Evolutionary conservation across 306 rosid species (phyloP), one percentile per base, ranked within the genome.

Genomic region (Corylus avellana): DNA sequence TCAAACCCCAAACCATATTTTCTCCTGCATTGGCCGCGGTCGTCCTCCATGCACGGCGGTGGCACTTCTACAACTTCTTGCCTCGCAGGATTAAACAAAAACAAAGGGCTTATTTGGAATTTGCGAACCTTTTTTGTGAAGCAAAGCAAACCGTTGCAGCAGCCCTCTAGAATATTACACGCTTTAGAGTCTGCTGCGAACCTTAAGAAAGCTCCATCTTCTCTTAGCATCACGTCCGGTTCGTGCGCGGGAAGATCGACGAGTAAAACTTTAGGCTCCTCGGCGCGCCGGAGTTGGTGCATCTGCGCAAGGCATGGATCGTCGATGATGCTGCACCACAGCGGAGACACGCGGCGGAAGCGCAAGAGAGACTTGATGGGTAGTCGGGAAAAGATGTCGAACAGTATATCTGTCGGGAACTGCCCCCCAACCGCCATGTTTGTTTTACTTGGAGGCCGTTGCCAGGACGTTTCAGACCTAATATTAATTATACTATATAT

Each of bases 81-180:
- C 48, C 72, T 67, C 2, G 42, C 27, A 42, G 29, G 72, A 16
- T 67, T 67, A 67, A 67, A 67, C 72, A 67, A 67, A 39, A 67
- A n/a, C 51, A 67, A 9, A 67, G 42, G 27, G 5, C 51, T 67
- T 29, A 29, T 17, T 67, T 27, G 1, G 32, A 29, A 29, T 29
- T 8, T 29, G 16, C 49, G 3, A 9, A 8, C 11, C 14, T 12
- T 18, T 42, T 67, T 67, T 37, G 72, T 67, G 25, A 67, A 67
- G 72, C 51, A 67, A 18, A 67, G 13, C 72, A 67, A 39, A 9
- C 72, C 72, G 8, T 39, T 42, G 12, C 72, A 67, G 12, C 29
- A 67, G 22, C 72, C 25, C 72, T 39, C 51, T 1, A 67, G 16
- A n/a, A 39, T 3, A 42, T 18, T 29, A 29, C 32, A 67, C 4